These are phyloP conservation scores for Hyaloraphidium curvatum DNA, from an alignment of 192 early-diverging fungal genomes.

Conservation along the genomic window DNA sequence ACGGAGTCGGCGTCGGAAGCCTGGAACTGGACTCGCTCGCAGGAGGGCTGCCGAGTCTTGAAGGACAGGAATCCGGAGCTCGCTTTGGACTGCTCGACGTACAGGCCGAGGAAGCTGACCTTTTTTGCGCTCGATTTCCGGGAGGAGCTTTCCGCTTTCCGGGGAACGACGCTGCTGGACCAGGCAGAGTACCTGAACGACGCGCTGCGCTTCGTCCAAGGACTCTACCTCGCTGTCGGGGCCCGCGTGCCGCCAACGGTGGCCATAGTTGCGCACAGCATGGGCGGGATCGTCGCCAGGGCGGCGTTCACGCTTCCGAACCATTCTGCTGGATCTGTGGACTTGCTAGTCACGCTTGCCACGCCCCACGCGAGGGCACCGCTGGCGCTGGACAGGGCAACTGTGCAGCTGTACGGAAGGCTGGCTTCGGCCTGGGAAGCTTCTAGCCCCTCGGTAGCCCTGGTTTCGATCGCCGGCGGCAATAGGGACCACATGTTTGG, in stretches of 20 bases:
- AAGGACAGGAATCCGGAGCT: too few species aligned
- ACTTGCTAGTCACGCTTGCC: constrained; percentile 69
- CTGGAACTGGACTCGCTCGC: constrained; percentile 33
- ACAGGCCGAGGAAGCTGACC: constrained; percentile 12
- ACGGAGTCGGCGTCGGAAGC: constrained; percentile 35
- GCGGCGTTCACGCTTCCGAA: constrained; percentile 48
- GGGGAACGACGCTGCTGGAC: constrained; percentile 56
- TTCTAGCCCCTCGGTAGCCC: constrained; percentile 28
- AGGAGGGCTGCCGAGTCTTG: constrained; percentile 13
- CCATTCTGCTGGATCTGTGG: constrained; percentile 45
- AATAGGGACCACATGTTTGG: constrained; percentile 67
- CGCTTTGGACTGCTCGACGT: too few species aligned
- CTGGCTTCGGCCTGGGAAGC: too few species aligned
- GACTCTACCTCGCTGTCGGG: constrained; percentile 35
- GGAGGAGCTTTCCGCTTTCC: constrained; percentile 83
- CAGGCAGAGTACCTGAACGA: constrained; percentile 76
- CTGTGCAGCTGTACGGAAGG: constrained; percentile 49
- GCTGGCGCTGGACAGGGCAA: constrained; percentile 36
- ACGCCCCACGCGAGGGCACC: constrained; percentile 75
- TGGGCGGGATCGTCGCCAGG: constrained; percentile 91
- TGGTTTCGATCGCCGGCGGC: constrained; percentile 83
- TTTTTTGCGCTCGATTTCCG: constrained; percentile 52
- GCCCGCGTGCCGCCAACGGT: constrained; percentile 45
- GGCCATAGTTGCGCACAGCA: constrained; percentile 76
- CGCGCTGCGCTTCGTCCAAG: constrained; percentile 53